Conservation (phyloP, 1,139 yeast species). For the Candida pseudoviswanathii region DNA sequence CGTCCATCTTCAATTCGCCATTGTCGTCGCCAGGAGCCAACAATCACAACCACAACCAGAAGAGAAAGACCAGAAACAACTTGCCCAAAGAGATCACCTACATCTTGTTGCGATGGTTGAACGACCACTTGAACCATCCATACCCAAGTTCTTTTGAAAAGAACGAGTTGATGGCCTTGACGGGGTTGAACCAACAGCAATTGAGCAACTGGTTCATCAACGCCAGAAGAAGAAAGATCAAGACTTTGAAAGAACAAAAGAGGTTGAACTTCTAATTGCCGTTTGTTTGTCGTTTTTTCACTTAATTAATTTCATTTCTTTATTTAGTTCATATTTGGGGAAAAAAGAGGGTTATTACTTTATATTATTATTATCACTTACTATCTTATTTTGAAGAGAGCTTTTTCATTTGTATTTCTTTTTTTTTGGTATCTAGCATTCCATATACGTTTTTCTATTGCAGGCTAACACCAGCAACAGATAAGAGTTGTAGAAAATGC, state of each 20-base stretch:
- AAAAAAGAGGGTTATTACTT: too few relatives aligned
- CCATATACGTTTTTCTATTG: too few relatives aligned
- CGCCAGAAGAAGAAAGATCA: slow-evolving; percentile 85
- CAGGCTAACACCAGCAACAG: too few relatives aligned
- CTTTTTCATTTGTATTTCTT: too few relatives aligned
- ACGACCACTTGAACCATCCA: slow-evolving; percentile 85
- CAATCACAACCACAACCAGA: slow-evolving; percentile 8
- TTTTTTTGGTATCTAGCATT: too few relatives aligned
- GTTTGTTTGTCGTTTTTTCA: background rate
- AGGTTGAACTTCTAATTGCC: slow-evolving; percentile 21
- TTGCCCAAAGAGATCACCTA: slow-evolving; percentile 88
- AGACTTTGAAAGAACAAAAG: slow-evolving; percentile 45
- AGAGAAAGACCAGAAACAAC: slow-evolving; percentile 65
- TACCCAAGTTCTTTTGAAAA: slow-evolving; percentile 93
- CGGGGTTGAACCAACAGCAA: slow-evolving; percentile 90
- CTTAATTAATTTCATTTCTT: background rate
- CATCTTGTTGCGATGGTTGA: slow-evolving; percentile 79
- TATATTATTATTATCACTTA: too few relatives aligned
- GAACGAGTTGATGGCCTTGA: slow-evolving; percentile 71
- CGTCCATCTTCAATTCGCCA: slow-evolving; percentile 6
- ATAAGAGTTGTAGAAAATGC: too few relatives aligned
- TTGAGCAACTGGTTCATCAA: slow-evolving; percentile 96
- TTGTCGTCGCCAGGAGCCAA: slow-evolving; percentile 1
- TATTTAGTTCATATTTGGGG: background rate
- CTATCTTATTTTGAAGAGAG: too few relatives aligned